These are phyloP conservation scores for Populus hybrid DNA, from an alignment of 441 rosid genomes.

Conservation along the genomic window DNA sequence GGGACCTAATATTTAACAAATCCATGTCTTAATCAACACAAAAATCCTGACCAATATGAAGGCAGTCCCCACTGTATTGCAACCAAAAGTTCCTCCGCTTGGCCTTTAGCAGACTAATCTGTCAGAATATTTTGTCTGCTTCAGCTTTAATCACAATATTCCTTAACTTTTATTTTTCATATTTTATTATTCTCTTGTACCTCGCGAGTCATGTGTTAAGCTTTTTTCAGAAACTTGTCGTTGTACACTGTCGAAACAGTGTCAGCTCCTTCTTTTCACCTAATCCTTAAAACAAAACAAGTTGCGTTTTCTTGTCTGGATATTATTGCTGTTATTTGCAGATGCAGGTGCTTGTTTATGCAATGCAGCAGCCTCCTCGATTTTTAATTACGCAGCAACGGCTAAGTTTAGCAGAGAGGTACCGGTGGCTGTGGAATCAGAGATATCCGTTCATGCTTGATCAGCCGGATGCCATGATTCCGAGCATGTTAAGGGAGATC, in stretches of 20 bases:
- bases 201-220: no score
- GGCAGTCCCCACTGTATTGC: neutral
- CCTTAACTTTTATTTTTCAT: neutral
- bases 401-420: neutral
- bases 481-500: no score
- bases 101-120: slow-evolving; percentile 9
- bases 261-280: neutral
- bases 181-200: no score
- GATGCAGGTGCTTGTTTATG: neutral
- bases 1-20: neutral
- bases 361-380: neutral
- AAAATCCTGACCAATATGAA: neutral
- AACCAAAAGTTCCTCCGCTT: neutral
- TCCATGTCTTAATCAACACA: neutral
- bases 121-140: neutral
- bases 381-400: neutral
- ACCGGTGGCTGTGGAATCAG: no score
- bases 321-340: neutral
- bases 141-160: neutral
- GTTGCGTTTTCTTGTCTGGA: neutral
- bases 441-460: no score
- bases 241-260: neutral
- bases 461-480: no score
- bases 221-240: neutral
- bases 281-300: neutral